Base-by-base conservation (phyloP, 495 filamentous ascomycete genomes). In the Beverwykella pulmonaria region DNA sequence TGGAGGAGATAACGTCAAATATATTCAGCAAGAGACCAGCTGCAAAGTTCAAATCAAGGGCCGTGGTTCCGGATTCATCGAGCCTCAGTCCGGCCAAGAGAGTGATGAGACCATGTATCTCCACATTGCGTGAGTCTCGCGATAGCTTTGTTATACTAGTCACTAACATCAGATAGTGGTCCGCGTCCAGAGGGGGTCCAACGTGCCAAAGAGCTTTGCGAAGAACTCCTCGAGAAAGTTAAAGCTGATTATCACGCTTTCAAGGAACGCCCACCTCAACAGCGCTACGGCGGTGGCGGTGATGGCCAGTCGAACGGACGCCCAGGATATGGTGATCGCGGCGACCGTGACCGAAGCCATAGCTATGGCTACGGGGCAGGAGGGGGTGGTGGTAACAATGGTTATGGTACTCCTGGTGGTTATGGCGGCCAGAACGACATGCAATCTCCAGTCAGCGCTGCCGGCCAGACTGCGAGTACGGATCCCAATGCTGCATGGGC, bases 31-130 rank as follows among this genome's bases (percentile, higher is more conserved):
- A 73, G 91, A 95, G 76, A 97, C 94, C 30, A 82, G 89, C 49
- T 97, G 94, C 75, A 90, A 92, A 70, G 94, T 98, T 17, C 94
- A 98, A 74, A 97, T 98, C 78, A 98, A 98, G 72, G 94, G 94
- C 36, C 90, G 91, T 59, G 92, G 92, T n/a, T 98, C 94, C 39
- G 93, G 93, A 17, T 98, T 95, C 73, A 87, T 93, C 71, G 94
- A 98, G 73, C 86, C 86, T 17, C 86, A 86, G 29, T 93, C 93
- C 22, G 86, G 87, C 53, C 83, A 81, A 19, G 94, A 98, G 78
- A 96, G 92, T 65, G 93, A 98, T 49, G 94, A 98, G 70, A 82
- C 89, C 1, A 97, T 98, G 90, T 98, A 90, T 73, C 81, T 98
- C 46, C 93, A 98, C 74, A 92, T 98, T 55, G 90, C 93, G 92